phyloP scores from a whole-genome alignment of 805 yeast genomes.

The Lachancea sp. region DNA sequence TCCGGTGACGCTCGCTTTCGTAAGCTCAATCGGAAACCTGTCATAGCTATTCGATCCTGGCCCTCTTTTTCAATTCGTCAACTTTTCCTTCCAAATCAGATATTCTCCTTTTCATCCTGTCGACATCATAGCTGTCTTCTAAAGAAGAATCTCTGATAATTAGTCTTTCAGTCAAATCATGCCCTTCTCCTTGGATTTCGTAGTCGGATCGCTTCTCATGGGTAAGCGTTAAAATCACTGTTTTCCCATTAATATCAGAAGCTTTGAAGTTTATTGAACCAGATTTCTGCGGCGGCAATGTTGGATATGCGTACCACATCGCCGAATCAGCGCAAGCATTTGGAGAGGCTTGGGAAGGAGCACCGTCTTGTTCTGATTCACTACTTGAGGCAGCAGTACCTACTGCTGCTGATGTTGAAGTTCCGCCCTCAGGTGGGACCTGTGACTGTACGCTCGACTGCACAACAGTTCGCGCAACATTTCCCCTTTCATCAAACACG shows the following conservation, averaged over 20 bases:
- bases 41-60: slow-evolving; percentile 7
- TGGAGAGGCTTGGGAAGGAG: background rate
- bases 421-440: background rate
- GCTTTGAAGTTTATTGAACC: background rate
- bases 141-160: background rate
- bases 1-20: too few species aligned
- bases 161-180: background rate
- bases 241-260: slow-evolving; percentile 1
- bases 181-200: background rate
- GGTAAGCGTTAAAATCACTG: background rate
- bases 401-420: too few species aligned
- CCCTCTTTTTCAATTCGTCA: slow-evolving; percentile 11
- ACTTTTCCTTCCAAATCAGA: slow-evolving; percentile 17
- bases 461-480: slow-evolving; percentile 11
- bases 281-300: background rate
- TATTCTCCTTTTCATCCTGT: slow-evolving; percentile 18
- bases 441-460: background rate
- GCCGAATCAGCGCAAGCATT: background rate
- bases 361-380: too few species aligned
- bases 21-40: too few species aligned
- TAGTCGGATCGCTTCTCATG: background rate
- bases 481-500: slow-evolving; percentile 42
- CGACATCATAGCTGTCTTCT: slow-evolving; percentile 4
- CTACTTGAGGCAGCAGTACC: too few species aligned
- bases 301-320: slow-evolving; percentile 19